Conservation (phyloP, 148 eudicot species). For the Camellia japonica region DNA sequence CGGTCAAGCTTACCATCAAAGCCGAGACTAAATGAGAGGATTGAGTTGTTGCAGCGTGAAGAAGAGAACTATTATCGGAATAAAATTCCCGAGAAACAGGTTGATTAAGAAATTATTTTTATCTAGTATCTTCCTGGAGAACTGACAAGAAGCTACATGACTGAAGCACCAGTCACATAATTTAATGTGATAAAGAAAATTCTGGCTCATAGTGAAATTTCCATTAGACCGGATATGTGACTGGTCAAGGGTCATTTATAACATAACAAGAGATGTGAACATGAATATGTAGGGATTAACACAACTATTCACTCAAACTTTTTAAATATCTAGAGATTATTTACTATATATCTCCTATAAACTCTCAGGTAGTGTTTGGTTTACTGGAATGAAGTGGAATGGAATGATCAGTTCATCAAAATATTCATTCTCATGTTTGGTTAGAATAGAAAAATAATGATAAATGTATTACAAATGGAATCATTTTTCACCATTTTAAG, state of each 20-base stretch:
- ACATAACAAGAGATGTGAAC: background rate
- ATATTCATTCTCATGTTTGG: too few relatives aligned
- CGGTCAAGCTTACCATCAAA: conserved; percentile 42
- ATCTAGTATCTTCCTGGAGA: conserved; percentile 4
- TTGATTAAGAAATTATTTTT: conserved; percentile 13
- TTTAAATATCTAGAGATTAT: background rate
- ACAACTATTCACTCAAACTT: background rate
- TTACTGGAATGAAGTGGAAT: too few relatives aligned
- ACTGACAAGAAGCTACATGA: background rate
- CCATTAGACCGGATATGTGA: background rate
- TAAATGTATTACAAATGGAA: too few relatives aligned
- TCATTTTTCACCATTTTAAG: too few relatives aligned
- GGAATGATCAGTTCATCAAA: too few relatives aligned
- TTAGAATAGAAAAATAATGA: too few relatives aligned
- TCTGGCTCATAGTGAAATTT: background rate
- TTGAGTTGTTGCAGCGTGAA: conserved; percentile 68
- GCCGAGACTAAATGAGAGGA: conserved; percentile 51
- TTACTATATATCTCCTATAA: background rate
- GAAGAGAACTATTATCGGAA: conserved; percentile 77
- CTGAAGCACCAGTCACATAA: background rate
- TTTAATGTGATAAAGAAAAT: background rate
- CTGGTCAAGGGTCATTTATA: background rate
- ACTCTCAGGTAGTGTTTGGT: background rate
- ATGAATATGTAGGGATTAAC: background rate
- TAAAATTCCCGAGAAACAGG: conserved; percentile 54